phyloP scores from a whole-genome alignment of 2,329 filamentous ascomycete species.

The Alternaria ethzedia region DNA sequence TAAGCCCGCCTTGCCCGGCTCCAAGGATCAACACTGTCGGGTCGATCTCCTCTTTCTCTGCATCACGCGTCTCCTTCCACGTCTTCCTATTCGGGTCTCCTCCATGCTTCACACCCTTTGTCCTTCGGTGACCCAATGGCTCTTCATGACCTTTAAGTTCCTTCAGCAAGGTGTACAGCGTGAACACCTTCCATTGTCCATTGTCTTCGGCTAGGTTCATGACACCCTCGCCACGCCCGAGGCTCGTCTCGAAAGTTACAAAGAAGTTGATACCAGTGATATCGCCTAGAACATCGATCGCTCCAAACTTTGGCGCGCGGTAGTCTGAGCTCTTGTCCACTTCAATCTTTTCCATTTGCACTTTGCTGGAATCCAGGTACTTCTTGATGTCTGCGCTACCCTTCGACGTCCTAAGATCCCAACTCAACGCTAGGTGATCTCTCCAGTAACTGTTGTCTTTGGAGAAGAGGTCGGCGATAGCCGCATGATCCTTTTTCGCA shows the following conservation, averaged over 20 bases:
- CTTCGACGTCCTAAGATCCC: slow-evolving; percentile 62
- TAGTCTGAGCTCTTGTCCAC: slow-evolving; percentile 35
- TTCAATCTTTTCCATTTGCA: slow-evolving; percentile 37
- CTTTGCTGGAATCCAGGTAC: slow-evolving; percentile 38
- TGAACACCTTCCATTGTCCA: slow-evolving; percentile 50
- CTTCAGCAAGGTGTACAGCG: slow-evolving; percentile 46
- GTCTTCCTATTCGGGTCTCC: slow-evolving; percentile 38
- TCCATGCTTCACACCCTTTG: slow-evolving; percentile 39
- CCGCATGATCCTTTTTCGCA: slow-evolving; percentile 40
- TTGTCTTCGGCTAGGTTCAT: slow-evolving; percentile 43
- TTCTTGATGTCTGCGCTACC: slow-evolving; percentile 54
- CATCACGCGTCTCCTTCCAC: slow-evolving; percentile 40
- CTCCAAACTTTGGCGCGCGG: slow-evolving; percentile 31
- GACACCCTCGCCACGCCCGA: slow-evolving; percentile 43
- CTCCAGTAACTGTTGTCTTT: slow-evolving; percentile 63
- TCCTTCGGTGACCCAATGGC: slow-evolving; percentile 27
- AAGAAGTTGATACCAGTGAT: slow-evolving; percentile 37
- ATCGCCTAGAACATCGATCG: slow-evolving; percentile 38
- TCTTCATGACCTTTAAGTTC: slow-evolving; percentile 48
- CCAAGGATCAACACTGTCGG: slow-evolving; percentile 44
- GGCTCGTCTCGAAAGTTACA: slow-evolving; percentile 37
- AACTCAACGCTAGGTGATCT: slow-evolving; percentile 64
- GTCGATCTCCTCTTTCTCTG: slow-evolving; percentile 32
- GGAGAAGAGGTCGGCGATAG: slow-evolving; percentile 53
- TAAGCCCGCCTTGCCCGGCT: slow-evolving; percentile 55